Evolutionary conservation across 441 rosid genomes (phyloP), one percentile per base, ranked within the genome.

Genomic region (Gossypium aridum): DNA sequence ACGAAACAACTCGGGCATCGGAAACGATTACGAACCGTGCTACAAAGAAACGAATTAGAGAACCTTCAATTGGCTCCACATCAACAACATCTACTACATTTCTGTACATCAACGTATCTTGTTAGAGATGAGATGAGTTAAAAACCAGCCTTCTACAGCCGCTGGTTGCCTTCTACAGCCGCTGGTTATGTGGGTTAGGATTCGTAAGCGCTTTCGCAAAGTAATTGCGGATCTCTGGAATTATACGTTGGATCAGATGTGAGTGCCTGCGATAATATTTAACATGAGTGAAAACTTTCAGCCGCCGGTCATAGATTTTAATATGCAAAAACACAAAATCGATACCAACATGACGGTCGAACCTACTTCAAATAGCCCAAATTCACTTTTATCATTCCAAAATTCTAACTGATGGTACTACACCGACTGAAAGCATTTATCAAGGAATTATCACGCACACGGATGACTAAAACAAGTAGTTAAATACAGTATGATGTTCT

Each of bases 201-300:
- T 87, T 93, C 62, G 90, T 81, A 71, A 90, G 87, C 71, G 92
- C 92, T 82, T 87, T 93, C 53, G 86, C 81, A 77, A 96, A 96
- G 82, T 93, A 93, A 84, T 80, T 83, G 61, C 87, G 88, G 72
- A 93, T 93, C 86, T 96, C 97, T 0, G 97, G 99, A 73, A 91
- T 70, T 69, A 92, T 92, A 14, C 92, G 81, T 82, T 87, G 91
- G 83, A 96, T 89, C 83, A 93, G 83, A 79, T 89, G 89, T 57
- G 87, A 81, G 63, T 88, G 94, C 94, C 98, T 96, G 98, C 87
- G 51, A 10, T 43, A 14, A 22, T 57, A 26, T 51, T 6, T 7
- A 25, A 2, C 14, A 68, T 22, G 22, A 2, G 71, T 3, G 26
- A 14, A 73, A 20, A 43, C 3, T 19, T 74, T 63, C 57, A 79